A percentile compares a stretch with the other conserved stretches of the same genome.
Evolutionary conservation across 805 yeast species (phyloP).

Genomic region (Grigorovia yakushimaensis): DNA sequence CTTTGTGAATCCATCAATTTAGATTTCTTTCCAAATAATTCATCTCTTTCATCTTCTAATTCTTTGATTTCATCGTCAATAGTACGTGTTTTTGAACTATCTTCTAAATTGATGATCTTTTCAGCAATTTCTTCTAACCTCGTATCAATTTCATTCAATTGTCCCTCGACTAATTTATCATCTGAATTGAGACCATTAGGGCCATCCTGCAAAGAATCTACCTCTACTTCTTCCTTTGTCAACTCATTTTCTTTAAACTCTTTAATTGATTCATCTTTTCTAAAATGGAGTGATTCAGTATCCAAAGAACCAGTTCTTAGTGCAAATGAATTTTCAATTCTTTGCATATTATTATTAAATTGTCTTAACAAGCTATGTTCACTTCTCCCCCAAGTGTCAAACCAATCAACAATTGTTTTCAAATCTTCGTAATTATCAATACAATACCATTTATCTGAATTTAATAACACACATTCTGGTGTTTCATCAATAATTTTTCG

Average conservation of each 20-base stretch:
- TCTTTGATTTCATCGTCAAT: constrained; percentile 15
- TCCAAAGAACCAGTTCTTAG: constrained; percentile 49
- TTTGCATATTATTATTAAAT: constrained; percentile 24
- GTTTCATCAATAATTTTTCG: constrained; percentile 61
- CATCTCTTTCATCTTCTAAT: constrained; percentile 26
- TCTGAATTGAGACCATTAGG: neutral
- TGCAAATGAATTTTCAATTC: constrained; percentile 35
- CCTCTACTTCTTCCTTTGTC: constrained; percentile 25
- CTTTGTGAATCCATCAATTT: constrained; percentile 9
- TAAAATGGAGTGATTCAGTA: constrained; percentile 31
- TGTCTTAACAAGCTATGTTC: constrained; percentile 56
- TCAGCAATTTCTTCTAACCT: constrained; percentile 27
- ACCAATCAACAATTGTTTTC: constrained; percentile 48
- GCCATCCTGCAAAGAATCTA: constrained; percentile 7
- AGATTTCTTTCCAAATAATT: constrained; percentile 13
- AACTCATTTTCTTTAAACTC: constrained; percentile 32
- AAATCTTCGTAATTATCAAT: constrained; percentile 55
- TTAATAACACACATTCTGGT: constrained; percentile 43
- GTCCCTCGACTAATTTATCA: constrained; percentile 2
- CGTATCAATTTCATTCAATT: constrained; percentile 13
- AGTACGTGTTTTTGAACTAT: constrained; percentile 23
- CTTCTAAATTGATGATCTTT: constrained; percentile 32
- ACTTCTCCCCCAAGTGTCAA: constrained; percentile 65
- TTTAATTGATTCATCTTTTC: constrained; percentile 36
- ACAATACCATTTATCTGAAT: constrained; percentile 54